Evolutionary conservation across 148 eudicot species (phyloP).

Genomic region (Diospyros lotus): DNA sequence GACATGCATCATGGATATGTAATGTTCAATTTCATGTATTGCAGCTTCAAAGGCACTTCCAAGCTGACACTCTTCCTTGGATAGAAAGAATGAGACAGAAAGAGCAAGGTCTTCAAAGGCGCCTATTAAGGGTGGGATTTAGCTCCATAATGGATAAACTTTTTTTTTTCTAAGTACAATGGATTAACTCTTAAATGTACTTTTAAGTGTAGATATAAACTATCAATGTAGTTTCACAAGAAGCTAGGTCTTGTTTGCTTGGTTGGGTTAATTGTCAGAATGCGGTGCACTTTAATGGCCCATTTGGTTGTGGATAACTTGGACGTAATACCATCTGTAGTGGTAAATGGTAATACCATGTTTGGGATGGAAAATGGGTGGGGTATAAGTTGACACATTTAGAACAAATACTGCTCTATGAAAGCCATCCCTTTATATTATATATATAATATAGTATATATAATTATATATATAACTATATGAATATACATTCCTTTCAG

Average conservation of each 20-base stretch:
- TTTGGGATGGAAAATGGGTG: too few species aligned
- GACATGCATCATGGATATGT: not conserved
- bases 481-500: too few species aligned
- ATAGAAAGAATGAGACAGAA: slow-evolving; percentile 86
- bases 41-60: slow-evolving; percentile 97
- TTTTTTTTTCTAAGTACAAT: too few species aligned
- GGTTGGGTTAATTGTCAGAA: not conserved
- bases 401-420: too few species aligned
- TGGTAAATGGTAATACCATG: too few species aligned
- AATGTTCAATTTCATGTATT: slow-evolving; percentile 12
- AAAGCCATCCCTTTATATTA: too few species aligned
- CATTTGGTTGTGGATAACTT: too few species aligned
- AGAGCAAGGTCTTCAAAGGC: slow-evolving; percentile 95
- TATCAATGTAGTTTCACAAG: not conserved
- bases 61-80: slow-evolving; percentile 89
- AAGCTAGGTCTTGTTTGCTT: not conserved
- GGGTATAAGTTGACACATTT: too few species aligned
- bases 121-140: slow-evolving; percentile 70
- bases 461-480: too few species aligned
- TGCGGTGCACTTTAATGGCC: not conserved
- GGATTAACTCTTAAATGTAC: not conserved
- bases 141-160: not conserved
- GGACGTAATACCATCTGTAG: too few species aligned
- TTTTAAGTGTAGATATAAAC: not conserved
- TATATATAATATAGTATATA: too few species aligned